A percentile compares a stretch with the other conserved stretches of the same genome.
phyloP scores from a whole-genome alignment of 129 eudicot species.

The Flaveria ramosissima region DNA sequence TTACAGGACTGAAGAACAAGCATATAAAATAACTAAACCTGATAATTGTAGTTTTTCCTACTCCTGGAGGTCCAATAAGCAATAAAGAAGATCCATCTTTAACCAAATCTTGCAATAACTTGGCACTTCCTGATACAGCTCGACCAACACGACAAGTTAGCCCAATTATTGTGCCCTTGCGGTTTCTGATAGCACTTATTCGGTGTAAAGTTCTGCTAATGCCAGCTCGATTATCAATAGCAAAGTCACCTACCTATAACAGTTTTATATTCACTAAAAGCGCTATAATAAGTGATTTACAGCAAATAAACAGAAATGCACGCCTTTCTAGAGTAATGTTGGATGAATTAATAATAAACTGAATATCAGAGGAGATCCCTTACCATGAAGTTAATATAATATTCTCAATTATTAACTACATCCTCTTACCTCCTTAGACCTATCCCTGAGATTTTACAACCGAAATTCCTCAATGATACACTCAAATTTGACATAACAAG shows the following conservation, averaged over 20 bases:
- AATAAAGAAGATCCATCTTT: slow-evolving; percentile 88
- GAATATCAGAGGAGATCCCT: background rate
- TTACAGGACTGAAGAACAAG: background rate
- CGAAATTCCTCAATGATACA: background rate
- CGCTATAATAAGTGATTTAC: background rate
- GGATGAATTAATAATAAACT: background rate
- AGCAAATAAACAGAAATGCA: background rate
- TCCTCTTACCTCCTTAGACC: background rate
- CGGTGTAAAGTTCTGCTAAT: slow-evolving; percentile 96
- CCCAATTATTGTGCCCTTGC: slow-evolving; percentile 83
- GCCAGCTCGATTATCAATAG: slow-evolving; percentile 92
- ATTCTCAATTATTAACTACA: background rate
- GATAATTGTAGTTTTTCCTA: slow-evolving; percentile 91
- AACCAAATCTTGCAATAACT: slow-evolving; percentile 74
- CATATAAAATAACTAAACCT: slow-evolving; percentile 48
- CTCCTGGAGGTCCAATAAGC: slow-evolving; percentile 99
- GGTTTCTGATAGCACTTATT: slow-evolving; percentile 87
- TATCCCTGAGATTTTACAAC: background rate
- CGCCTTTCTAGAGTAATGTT: background rate
- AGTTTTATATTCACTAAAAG: slow-evolving; percentile 1
- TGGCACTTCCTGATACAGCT: slow-evolving; percentile 94
- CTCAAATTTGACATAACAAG: background rate
- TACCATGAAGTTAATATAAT: background rate
- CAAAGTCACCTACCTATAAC: slow-evolving; percentile 93
- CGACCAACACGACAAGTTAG: slow-evolving; percentile 97